Conservation (phyloP, 805 yeast species). For the Wickerhamiella azymoides region DNA sequence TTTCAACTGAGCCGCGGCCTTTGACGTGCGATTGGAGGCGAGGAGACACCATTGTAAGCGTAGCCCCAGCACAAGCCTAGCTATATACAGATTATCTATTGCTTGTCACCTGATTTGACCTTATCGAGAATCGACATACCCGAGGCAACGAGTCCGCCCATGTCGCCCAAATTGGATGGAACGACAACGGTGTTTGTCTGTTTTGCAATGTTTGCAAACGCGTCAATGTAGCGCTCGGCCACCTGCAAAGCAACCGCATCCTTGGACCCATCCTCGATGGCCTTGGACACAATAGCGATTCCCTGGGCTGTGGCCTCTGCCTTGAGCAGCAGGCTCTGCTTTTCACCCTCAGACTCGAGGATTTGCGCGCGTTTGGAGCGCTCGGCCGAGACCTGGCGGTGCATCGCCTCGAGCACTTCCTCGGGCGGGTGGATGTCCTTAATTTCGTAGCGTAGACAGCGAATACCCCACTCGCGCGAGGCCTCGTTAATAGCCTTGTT, state of each 20-base stretch:
- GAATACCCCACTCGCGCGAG: constrained; percentile 73
- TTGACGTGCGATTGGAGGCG: constrained; percentile 15
- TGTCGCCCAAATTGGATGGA: constrained; percentile 62
- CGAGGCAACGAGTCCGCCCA: constrained; percentile 60
- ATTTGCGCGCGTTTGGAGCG: constrained; percentile 70
- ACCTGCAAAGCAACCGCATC: constrained; percentile 69
- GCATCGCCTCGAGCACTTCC: constrained; percentile 81
- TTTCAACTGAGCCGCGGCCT: constrained; percentile 16
- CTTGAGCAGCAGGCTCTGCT: constrained; percentile 65
- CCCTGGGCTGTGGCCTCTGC: constrained; percentile 78
- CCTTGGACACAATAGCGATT: constrained; percentile 46
- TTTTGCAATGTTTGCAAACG: constrained; percentile 71
- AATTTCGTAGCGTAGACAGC: constrained; percentile 72
- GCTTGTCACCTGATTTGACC: constrained; percentile 23
- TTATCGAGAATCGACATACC: constrained; percentile 61
- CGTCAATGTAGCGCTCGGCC: constrained; percentile 72
- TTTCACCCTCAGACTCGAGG: constrained; percentile 71
- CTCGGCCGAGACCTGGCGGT: constrained; percentile 78
- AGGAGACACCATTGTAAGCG: constrained; percentile 14
- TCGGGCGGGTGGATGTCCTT: constrained; percentile 80
- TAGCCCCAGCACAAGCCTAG: background rate
- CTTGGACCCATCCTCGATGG: constrained; percentile 45
- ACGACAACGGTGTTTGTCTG: constrained; percentile 65
- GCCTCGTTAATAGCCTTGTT: constrained; percentile 74
- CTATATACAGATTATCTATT: constrained; percentile 4